phyloP scores from a whole-genome alignment of 768 basidiomycete species.

The Lactarius tabidus region DNA sequence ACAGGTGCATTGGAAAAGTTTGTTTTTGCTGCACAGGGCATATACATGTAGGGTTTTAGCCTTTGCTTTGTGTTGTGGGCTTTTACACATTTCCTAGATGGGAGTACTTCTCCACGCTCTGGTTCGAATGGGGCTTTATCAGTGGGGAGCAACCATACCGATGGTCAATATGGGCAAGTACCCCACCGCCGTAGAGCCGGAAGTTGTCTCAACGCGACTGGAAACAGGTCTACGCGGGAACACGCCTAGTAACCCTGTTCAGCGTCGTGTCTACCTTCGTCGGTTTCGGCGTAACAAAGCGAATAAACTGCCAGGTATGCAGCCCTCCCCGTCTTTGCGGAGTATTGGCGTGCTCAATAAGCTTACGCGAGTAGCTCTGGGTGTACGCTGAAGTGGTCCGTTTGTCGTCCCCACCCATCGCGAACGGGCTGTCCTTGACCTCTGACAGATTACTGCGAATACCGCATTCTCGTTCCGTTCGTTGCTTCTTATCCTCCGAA shows the following conservation, averaged over 20 bases:
- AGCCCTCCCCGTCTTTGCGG: neutral
- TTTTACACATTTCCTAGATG: conserved; percentile 4
- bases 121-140: conserved; percentile 22
- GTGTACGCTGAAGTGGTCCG: conserved; percentile 12
- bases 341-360: neutral
- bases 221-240: conserved; percentile 6
- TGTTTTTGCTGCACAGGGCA: neutral
- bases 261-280: conserved; percentile 6
- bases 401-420: neutral
- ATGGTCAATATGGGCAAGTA: conserved; percentile 23
- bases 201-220: neutral
- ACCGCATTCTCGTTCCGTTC: neutral
- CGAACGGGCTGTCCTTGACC: neutral
- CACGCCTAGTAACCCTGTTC: conserved; percentile 6
- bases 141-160: conserved; percentile 8
- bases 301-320: conserved; percentile 15
- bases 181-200: neutral
- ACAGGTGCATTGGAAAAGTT: neutral
- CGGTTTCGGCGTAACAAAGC: neutral
- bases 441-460: conserved; percentile 10
- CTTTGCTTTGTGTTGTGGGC: neutral
- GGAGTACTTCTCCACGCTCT: conserved; percentile 18
- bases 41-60: conserved; percentile 8
- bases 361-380: conserved; percentile 16
- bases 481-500: conserved; percentile 13